A percentile compares a stretch with the other conserved stretches of the same genome.
Evolutionary conservation across 176 grass and related monocot genomes (phyloP).

Genomic region (Oryza meyeriana): DNA sequence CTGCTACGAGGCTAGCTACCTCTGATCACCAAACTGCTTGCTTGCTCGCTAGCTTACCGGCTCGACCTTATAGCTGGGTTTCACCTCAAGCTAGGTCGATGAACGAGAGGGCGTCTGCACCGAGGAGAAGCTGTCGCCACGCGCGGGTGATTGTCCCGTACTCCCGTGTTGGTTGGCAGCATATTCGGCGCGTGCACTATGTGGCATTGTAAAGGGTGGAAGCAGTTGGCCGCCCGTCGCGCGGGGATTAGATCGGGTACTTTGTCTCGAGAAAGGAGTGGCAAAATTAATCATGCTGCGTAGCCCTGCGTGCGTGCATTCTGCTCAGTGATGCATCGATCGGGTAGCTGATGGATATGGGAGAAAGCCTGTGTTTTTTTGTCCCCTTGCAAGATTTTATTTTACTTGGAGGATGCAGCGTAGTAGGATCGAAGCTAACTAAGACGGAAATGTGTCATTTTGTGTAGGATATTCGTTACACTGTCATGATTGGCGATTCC

Average conservation of each 20-base stretch:
- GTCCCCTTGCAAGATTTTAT: not conserved
- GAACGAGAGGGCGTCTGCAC: conserved; percentile 30
- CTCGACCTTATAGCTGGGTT: conserved; percentile 15
- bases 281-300: not conserved
- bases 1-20: not conserved
- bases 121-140: conserved; percentile 20
- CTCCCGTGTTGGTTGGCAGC: conserved; percentile 36
- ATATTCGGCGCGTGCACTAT: conserved; percentile 28
- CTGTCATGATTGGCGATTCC: conserved; percentile 6
- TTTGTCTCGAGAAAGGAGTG: not conserved
- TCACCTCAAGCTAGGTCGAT: conserved; percentile 18
- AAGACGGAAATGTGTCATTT: conserved; percentile 11
- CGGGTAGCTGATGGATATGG: conserved; percentile 7
- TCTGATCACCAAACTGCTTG: not conserved
- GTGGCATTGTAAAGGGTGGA: not conserved
- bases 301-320: not conserved
- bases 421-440: not conserved
- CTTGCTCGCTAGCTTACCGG: not conserved
- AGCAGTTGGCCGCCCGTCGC: not conserved
- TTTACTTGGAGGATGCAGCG: not conserved
- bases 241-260: too few species aligned
- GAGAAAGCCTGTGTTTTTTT: not conserved
- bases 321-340: not conserved
- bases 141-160: not conserved
- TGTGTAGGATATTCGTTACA: conserved; percentile 7